These are phyloP conservation scores for Neohortaea acidophila DNA, from an alignment of 495 filamentous ascomycete genomes.

Conservation along the genomic window DNA sequence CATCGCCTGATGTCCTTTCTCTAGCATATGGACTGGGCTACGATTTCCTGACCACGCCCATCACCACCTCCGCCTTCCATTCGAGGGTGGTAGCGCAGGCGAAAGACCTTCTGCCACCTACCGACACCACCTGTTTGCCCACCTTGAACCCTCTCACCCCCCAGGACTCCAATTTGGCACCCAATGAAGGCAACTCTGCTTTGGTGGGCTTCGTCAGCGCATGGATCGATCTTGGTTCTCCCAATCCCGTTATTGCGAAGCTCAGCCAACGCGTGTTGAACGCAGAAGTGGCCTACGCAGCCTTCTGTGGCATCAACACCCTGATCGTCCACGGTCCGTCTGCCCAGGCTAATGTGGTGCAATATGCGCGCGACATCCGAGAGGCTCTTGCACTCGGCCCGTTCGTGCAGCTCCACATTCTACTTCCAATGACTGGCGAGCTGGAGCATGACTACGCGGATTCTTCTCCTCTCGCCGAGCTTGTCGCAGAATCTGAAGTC, in stretches of 20 bases:
- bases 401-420: slow-evolving; percentile 66
- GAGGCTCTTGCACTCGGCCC: slow-evolving; percentile 57
- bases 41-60: slow-evolving; percentile 77
- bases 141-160: slow-evolving; percentile 54
- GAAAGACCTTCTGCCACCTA: too few species aligned
- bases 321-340: slow-evolving; percentile 66
- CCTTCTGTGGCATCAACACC: slow-evolving; percentile 78
- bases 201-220: slow-evolving; percentile 59
- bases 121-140: too few species aligned
- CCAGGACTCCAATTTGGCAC: slow-evolving; percentile 58
- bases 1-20: slow-evolving; percentile 47
- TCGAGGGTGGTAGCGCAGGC: slow-evolving; percentile 61
- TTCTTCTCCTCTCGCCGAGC: slow-evolving; percentile 41
- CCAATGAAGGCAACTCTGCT: slow-evolving; percentile 53
- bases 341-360: slow-evolving; percentile 36
- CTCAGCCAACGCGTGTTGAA: slow-evolving; percentile 79
- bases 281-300: slow-evolving; percentile 82
- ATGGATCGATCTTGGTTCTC: slow-evolving; percentile 81
- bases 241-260: slow-evolving; percentile 64
- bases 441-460: slow-evolving; percentile 38
- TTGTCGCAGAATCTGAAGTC: slow-evolving; percentile 40
- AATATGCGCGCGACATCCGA: slow-evolving; percentile 74
- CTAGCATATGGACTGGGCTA: slow-evolving; percentile 58
- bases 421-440: slow-evolving; percentile 59
- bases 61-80: slow-evolving; percentile 74